Percentiles rank a stretch among this genome's conserved stretches.
Evolutionary conservation across 2,329 filamentous ascomycete genomes (phyloP).

Genomic region (Neopestalotiopsis sp.): DNA sequence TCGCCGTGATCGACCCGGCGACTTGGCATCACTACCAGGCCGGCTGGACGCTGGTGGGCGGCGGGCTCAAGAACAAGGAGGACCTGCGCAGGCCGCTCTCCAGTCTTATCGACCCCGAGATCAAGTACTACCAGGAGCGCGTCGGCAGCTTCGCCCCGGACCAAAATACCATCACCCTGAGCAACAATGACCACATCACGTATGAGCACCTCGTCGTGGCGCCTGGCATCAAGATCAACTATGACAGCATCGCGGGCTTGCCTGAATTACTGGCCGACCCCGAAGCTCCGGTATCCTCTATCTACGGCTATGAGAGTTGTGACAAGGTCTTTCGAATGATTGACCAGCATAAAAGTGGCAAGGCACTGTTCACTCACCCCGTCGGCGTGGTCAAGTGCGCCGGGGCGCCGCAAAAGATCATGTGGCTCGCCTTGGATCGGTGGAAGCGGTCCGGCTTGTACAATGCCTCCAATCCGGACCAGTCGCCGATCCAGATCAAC

Average conservation of each 20-base stretch:
- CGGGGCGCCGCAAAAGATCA: conserved; percentile 44
- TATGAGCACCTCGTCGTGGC: conserved; percentile 45
- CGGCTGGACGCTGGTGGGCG: conserved; percentile 44
- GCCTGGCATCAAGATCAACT: conserved; percentile 41
- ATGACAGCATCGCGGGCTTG: conserved; percentile 37
- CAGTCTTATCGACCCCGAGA: conserved; percentile 36
- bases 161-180: conserved; percentile 39
- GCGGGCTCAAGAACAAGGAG: conserved; percentile 36
- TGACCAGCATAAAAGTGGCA: conserved; percentile 38
- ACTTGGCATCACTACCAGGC: conserved; percentile 40
- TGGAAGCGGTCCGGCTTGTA: conserved; percentile 40
- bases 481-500: conserved; percentile 14
- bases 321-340: conserved; percentile 41
- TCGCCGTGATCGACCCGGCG: conserved; percentile 42
- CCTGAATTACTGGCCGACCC: conserved; percentile 38
- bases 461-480: conserved; percentile 32
- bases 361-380: conserved; percentile 44
- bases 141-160: conserved; percentile 39
- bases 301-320: conserved; percentile 40
- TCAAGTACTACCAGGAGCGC: conserved; percentile 39
- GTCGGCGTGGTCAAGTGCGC: conserved; percentile 44
- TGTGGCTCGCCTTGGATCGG: conserved; percentile 45
- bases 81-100: conserved; percentile 34
- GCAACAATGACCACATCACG: conserved; percentile 38
- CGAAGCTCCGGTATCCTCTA: conserved; percentile 39